Evolutionary conservation across 176 grass and related monocot genomes (phyloP).

Genomic region (Oryza rufipogon): DNA sequence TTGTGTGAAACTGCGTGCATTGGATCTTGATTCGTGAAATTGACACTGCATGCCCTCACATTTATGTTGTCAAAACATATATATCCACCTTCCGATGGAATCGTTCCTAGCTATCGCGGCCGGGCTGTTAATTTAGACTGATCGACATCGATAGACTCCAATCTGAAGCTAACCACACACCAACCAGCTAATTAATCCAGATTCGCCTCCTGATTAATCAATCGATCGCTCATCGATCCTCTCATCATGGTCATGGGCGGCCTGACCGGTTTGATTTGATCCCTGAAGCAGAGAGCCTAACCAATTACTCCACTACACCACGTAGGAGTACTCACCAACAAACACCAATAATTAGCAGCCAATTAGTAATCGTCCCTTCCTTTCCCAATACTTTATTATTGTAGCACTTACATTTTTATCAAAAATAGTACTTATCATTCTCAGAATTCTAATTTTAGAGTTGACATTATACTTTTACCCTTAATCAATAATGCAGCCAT

Average conservation of each 20-base stretch:
- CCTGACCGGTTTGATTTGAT: background rate
- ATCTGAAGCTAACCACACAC: background rate
- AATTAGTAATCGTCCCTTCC: background rate
- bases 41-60: background rate
- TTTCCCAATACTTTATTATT: too few relatives aligned
- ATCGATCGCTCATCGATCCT: background rate
- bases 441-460: too few relatives aligned
- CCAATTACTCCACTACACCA: background rate
- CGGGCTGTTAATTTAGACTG: background rate
- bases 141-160: background rate
- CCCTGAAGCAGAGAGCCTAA: background rate
- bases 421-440: too few relatives aligned
- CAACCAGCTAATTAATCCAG: background rate
- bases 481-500: too few relatives aligned
- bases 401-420: too few relatives aligned
- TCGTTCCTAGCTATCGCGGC: too few relatives aligned
- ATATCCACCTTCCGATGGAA: too few relatives aligned
- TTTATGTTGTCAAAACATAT: too few relatives aligned
- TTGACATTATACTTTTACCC: too few relatives aligned
- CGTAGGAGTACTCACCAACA: background rate
- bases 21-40: too few relatives aligned
- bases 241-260: background rate
- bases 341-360: slow-evolving; percentile 1
- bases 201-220: background rate
- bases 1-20: too few relatives aligned